Percentiles rank a stretch among this genome's conserved stretches.
Conservation (phyloP, 1,139 yeast species). For the Pichia terricola region DNA sequence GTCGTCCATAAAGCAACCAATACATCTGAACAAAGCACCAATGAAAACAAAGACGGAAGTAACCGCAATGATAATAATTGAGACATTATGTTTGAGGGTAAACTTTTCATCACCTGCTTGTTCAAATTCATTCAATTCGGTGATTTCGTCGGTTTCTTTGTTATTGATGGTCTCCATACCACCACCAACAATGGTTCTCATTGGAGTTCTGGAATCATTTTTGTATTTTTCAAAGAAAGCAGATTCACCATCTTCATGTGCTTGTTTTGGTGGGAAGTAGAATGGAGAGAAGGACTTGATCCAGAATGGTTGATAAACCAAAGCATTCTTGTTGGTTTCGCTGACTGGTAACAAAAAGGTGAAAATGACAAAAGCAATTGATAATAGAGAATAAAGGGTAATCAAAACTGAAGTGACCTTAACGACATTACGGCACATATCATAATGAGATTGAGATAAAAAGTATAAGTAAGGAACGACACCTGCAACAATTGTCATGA, state of each 20-base stretch:
- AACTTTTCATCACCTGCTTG: slow-evolving; percentile 17
- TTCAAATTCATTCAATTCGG: slow-evolving; percentile 17
- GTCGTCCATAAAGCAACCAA: slow-evolving; percentile 39
- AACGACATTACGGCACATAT: slow-evolving; percentile 47
- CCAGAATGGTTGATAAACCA: slow-evolving; percentile 75
- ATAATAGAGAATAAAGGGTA: slow-evolving; percentile 48
- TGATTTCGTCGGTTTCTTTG: slow-evolving; percentile 26
- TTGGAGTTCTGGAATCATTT: slow-evolving; percentile 30
- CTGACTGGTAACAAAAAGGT: slow-evolving; percentile 55
- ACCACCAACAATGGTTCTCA: slow-evolving; percentile 31
- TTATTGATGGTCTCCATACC: slow-evolving; percentile 32
- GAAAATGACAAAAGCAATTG: slow-evolving; percentile 38
- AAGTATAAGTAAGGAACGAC: slow-evolving; percentile 55
- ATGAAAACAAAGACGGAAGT: slow-evolving; percentile 47
- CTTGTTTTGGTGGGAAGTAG: slow-evolving; percentile 44
- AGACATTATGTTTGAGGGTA: slow-evolving; percentile 26
- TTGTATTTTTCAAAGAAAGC: slow-evolving; percentile 46
- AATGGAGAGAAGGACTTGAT: slow-evolving; percentile 50
- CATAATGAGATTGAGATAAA: slow-evolving; percentile 36
- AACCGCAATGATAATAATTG: slow-evolving; percentile 37
- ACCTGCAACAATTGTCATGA: slow-evolving; percentile 61
- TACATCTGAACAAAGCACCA: slow-evolving; percentile 49
- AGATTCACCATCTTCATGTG: slow-evolving; percentile 40
- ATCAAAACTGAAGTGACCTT: slow-evolving; percentile 50
- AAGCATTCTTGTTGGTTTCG: slow-evolving; percentile 38